Percentiles rank a stretch among this genome's conserved stretches.
These are phyloP conservation scores for Phylloporus sp. DNA, from an alignment of 768 basidiomycete species.

Conservation along the genomic window DNA sequence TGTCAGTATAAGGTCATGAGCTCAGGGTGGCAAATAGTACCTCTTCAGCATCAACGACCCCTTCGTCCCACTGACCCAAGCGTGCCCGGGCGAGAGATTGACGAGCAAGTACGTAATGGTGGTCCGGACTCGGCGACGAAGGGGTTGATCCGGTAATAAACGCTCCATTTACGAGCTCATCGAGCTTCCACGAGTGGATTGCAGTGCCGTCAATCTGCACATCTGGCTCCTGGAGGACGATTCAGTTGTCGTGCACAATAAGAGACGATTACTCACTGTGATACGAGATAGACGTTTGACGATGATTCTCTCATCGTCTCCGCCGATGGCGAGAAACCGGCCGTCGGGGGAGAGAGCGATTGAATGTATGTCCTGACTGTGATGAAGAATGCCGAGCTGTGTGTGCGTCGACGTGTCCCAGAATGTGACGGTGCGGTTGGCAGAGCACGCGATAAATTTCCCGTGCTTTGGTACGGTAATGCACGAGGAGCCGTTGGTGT, in stretches of 20 bases:
- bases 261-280: background rate
- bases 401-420: slow-evolving; percentile 2
- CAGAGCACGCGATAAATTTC: background rate
- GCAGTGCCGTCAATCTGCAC: background rate
- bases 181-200: background rate
- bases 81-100: background rate
- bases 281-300: background rate
- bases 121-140: background rate
- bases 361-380: background rate
- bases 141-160: background rate
- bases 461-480: background rate
- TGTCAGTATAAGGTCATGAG: too few relatives aligned
- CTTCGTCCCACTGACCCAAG: background rate
- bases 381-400: background rate
- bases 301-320: background rate
- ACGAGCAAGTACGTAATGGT: background rate
- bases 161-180: too few relatives aligned
- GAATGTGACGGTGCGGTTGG: background rate
- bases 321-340: background rate
- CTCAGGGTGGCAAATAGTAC: too few relatives aligned
- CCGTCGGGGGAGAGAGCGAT: background rate
- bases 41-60: background rate
- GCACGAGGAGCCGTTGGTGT: background rate
- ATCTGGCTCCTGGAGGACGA: background rate
- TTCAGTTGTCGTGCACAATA: too few relatives aligned